Percentiles rank a stretch among this genome's conserved stretches.
Evolutionary conservation across 768 basidiomycete species (phyloP).

Genomic region (Termitomyces sp.): DNA sequence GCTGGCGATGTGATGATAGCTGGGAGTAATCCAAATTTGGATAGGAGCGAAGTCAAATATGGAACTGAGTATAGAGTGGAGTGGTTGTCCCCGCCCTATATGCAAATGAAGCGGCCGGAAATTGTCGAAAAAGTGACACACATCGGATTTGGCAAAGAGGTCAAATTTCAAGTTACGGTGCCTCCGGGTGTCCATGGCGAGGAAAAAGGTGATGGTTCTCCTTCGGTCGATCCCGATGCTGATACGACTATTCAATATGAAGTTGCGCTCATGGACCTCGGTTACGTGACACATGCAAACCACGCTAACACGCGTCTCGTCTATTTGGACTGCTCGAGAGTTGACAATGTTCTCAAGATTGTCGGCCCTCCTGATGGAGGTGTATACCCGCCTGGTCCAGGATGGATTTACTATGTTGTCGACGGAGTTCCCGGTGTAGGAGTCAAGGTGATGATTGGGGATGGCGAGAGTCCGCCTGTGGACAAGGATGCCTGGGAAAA

Average conservation of each 20-base stretch:
- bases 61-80: slow-evolving; percentile 90
- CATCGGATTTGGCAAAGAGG: slow-evolving; percentile 42
- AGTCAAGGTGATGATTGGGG: slow-evolving; percentile 63
- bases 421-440: slow-evolving; percentile 66
- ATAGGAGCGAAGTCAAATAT: slow-evolving; percentile 68
- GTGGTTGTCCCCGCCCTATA: slow-evolving; percentile 82
- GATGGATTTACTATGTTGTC: slow-evolving; percentile 67
- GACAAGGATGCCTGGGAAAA: slow-evolving; percentile 54
- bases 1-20: slow-evolving; percentile 72
- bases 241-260: background rate
- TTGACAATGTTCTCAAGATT: slow-evolving; percentile 50
- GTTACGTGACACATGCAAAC: slow-evolving; percentile 75
- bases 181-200: slow-evolving; percentile 11
- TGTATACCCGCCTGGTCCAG: slow-evolving; percentile 81
- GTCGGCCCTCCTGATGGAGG: slow-evolving; percentile 59
- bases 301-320: slow-evolving; percentile 79
- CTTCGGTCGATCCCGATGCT: background rate
- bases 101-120: slow-evolving; percentile 56
- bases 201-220: slow-evolving; percentile 31
- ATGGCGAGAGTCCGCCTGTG: slow-evolving; percentile 57
- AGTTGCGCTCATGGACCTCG: slow-evolving; percentile 81
- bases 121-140: slow-evolving; percentile 32
- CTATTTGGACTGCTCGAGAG: slow-evolving; percentile 45
- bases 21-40: slow-evolving; percentile 82
- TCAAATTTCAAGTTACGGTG: slow-evolving; percentile 41